Evolutionary conservation across 768 basidiomycete genomes (phyloP), one percentile per base, ranked within the genome.

Genomic region (Agrocybe pediades): DNA sequence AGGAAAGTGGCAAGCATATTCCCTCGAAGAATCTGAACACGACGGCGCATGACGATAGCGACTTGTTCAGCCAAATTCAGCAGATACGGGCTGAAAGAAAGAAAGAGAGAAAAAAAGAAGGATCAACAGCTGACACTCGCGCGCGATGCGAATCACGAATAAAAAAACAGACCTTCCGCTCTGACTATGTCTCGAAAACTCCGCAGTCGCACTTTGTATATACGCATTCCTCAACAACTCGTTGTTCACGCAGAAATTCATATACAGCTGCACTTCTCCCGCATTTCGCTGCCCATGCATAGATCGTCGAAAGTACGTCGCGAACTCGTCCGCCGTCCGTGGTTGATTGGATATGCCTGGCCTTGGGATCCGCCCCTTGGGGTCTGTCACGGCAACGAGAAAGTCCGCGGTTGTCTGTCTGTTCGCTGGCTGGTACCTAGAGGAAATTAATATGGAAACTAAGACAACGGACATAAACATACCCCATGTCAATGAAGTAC

Each of bases 401-500:
- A 84, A 87, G 56, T 87, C 86, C 11, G 85, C 79, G 3, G 83
- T 84, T 3, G 84, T 86, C 64, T 86, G 86, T 19, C 84, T 73
- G 54, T 83, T 80, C 6, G 79, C 79, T n/a, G 84, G 84, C 46
- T 71, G 71, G 58, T 82, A 84, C 17, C 84, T 76, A 17, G 41
- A 43, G 19, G 15, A 43, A 16, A 51, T 24, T 11, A 50, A 26
- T 11, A 36, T 46, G 21, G 25, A 52, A 41, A 44, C 44, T 4
- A 44, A 1, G 6, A 13, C 27, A 44, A 11, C 15, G 20, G 24
- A 16, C 6, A 43, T 2, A 41, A 47, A 59, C 61, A 24, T 58
- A 70, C 68, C 72, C 82, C 74, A 88, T 78, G 53, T 82, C 78
- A 53, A 86, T 74, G 74, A 94, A 90, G 67, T 92, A 90, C 55